Percentiles rank a stretch among this genome's conserved stretches.
Evolutionary conservation across 2,329 filamentous ascomycete species (phyloP).

Genomic region (Endocalyx cinctus): DNA sequence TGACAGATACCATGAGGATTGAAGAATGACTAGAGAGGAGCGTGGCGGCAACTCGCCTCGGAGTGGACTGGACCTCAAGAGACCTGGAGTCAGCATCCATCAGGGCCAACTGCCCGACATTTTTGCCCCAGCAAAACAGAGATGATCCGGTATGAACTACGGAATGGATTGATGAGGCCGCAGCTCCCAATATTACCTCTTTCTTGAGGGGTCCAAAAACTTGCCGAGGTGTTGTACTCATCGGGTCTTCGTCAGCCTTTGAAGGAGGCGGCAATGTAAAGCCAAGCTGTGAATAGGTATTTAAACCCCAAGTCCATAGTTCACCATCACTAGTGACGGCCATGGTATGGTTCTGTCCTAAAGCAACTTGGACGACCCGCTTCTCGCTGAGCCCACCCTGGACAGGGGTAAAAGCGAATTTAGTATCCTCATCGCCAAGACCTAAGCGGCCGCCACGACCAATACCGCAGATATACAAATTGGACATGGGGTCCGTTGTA

Average conservation of each 20-base stretch:
- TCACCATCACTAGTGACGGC: conserved; percentile 83
- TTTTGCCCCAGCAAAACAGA: conserved; percentile 92
- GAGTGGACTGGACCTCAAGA: conserved; percentile 74
- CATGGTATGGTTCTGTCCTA: conserved; percentile 89
- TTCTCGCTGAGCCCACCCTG: conserved; percentile 71
- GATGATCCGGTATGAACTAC: conserved; percentile 78
- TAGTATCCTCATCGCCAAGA: conserved; percentile 82
- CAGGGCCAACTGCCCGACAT: conserved; percentile 86
- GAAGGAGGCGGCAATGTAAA: conserved; percentile 67
- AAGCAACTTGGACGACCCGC: conserved; percentile 69
- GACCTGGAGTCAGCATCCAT: conserved; percentile 94
- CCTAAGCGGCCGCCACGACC: conserved; percentile 87
- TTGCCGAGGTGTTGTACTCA: conserved; percentile 76
- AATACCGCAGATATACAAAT: conserved; percentile 89
- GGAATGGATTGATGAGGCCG: conserved; percentile 87
- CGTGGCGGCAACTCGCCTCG: conserved; percentile 83
- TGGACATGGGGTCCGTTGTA: conserved; percentile 81
- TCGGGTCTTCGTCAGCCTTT: conserved; percentile 74
- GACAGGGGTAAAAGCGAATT: conserved; percentile 81
- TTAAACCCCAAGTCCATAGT: conserved; percentile 91
- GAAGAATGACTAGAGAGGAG: conserved; percentile 61
- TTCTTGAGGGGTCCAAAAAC: conserved; percentile 90
- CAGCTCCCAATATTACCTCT: conserved; percentile 73
- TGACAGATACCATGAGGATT: conserved; percentile 79
- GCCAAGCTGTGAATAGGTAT: conserved; percentile 79